These are phyloP conservation scores for Diaporthe helianthi DNA, from an alignment of 2,329 filamentous ascomycete species.

Conservation along the genomic window DNA sequence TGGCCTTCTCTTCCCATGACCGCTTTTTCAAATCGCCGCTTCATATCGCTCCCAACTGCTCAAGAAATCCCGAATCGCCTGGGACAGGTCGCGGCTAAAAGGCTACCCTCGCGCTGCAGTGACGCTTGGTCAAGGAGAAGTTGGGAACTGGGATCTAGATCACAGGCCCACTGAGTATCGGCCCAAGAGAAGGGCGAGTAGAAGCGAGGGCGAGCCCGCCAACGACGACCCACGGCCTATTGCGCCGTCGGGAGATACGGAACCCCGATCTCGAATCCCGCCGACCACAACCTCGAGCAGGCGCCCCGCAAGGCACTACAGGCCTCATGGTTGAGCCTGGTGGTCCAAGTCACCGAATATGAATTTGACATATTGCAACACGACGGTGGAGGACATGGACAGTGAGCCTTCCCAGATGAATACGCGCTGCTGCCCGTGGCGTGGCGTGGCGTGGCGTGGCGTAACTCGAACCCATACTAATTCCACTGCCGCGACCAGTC, in stretches of 20 bases:
- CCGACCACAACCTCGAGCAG: not conserved
- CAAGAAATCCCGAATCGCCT: not conserved
- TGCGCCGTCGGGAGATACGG: not conserved
- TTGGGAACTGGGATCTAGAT: not conserved
- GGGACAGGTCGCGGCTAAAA: not conserved
- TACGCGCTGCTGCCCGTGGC: not conserved
- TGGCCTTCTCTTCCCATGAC: not conserved
- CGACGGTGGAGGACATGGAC: constrained; percentile 32
- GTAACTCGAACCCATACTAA: constrained; percentile 42
- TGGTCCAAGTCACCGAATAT: constrained; percentile 23
- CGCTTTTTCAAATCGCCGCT: not conserved
- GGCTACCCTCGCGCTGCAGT: not conserved
- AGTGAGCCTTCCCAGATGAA: constrained; percentile 37
- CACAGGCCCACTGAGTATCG: too few species aligned
- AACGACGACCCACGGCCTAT: not conserved
- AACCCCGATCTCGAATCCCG: not conserved
- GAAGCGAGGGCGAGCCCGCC: not conserved
- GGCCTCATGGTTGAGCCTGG: constrained; percentile 23
- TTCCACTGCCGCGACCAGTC: constrained; percentile 45
- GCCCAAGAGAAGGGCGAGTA: not conserved
- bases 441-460: too few species aligned
- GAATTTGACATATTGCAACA: constrained; percentile 33
- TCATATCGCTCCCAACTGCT: not conserved
- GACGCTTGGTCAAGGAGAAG: constrained; percentile 6
- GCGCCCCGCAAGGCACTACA: constrained; percentile 7